A percentile compares a stretch with the other conserved stretches of the same genome.
Conservation (phyloP, 371 early-diverging fungal species). For the Syncephalastrum monosporum region DNA sequence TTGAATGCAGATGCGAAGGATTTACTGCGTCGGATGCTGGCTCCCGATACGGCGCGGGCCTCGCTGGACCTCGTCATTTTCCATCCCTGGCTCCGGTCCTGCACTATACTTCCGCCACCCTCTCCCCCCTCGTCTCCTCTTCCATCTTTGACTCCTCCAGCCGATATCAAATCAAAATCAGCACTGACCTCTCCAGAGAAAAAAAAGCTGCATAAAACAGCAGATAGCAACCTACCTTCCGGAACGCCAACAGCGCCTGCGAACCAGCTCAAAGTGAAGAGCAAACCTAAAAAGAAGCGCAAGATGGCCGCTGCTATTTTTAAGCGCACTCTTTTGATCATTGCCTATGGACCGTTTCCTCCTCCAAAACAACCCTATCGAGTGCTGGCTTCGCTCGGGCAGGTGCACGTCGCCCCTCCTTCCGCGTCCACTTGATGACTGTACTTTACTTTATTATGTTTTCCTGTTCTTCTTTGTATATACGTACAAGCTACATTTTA, state of each 20-base stretch:
- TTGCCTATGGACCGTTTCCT: conserved; percentile 27
- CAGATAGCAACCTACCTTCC: not conserved
- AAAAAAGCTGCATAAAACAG: not conserved
- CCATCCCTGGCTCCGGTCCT: conserved; percentile 41
- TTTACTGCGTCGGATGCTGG: conserved; percentile 38
- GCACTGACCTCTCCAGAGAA: not conserved
- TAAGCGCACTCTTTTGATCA: not conserved
- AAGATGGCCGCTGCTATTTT: too few species aligned
- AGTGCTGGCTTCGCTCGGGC: conserved; percentile 27
- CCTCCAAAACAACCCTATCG: conserved; percentile 30
- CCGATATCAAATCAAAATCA: too few species aligned
- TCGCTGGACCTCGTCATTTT: conserved; percentile 42
- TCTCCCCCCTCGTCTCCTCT: not conserved
- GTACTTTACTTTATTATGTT: too few species aligned
- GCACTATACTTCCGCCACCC: conserved; percentile 11
- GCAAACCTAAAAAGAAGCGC: too few species aligned
- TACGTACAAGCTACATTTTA: too few species aligned
- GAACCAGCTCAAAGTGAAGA: too few species aligned
- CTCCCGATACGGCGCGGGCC: conserved; percentile 35
- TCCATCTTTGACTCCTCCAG: not conserved
- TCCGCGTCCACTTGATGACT: too few species aligned
- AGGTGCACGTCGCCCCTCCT: too few species aligned
- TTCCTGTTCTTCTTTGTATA: too few species aligned
- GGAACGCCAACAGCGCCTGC: not conserved
- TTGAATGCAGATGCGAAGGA: conserved; percentile 35